Evolutionary conservation across 805 yeast species (phyloP).

Genomic region (Cyberlindnera bimundalis): DNA sequence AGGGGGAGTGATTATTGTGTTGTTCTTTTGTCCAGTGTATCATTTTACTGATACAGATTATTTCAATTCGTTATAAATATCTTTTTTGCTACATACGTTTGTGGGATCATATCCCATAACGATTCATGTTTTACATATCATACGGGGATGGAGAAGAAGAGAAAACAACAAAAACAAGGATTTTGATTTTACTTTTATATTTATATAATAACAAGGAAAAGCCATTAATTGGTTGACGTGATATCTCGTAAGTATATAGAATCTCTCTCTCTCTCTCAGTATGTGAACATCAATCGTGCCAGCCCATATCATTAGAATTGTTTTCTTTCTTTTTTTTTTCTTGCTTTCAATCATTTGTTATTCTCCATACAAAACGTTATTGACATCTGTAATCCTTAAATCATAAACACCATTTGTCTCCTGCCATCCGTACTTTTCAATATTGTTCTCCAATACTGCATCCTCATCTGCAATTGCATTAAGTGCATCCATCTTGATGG

Average conservation of each 20-base stretch:
- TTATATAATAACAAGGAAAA: too few relatives aligned
- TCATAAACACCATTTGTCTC: constrained; percentile 88
- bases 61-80: constrained; percentile 12
- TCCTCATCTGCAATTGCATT: constrained; percentile 70
- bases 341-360: constrained; percentile 2
- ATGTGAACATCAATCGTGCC: too few relatives aligned
- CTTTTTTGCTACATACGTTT: background rate
- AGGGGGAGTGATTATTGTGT: background rate
- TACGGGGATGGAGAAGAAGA: background rate
- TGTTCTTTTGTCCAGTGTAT: background rate
- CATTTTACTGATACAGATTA: background rate
- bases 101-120: background rate
- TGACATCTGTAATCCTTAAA: constrained; percentile 68
- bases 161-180: background rate
- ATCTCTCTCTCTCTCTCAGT: too few relatives aligned
- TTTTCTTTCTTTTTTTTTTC: too few relatives aligned
- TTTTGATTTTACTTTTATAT: too few relatives aligned
- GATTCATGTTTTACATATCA: background rate
- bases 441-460: constrained; percentile 28
- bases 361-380: constrained; percentile 52
- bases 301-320: too few relatives aligned
- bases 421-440: constrained; percentile 40
- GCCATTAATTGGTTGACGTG: too few relatives aligned
- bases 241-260: too few relatives aligned
- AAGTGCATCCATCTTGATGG: constrained; percentile 54